Conservation (phyloP, 176 grass and related monocot genomes). For the Paspalum vaginatum region DNA sequence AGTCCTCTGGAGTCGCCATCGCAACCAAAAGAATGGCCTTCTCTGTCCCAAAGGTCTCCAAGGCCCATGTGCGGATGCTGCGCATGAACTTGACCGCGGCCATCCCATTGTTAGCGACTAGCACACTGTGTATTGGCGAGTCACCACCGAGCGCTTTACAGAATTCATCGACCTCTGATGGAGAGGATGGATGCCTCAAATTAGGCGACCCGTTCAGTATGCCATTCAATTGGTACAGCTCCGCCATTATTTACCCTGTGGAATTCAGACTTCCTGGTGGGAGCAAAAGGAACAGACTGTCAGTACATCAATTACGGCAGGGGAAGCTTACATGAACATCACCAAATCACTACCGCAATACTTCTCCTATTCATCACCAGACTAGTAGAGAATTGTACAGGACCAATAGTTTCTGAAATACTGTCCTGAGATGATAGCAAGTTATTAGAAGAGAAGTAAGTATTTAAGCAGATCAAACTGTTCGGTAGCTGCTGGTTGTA, state of each 20-base stretch:
- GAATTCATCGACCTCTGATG: slow-evolving; percentile 72
- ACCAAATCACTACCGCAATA: background rate
- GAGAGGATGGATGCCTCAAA: slow-evolving; percentile 50
- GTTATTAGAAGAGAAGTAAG: background rate
- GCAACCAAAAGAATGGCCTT: slow-evolving; percentile 94
- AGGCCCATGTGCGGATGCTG: slow-evolving; percentile 84
- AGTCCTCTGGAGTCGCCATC: slow-evolving; percentile 96
- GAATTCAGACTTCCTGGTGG: slow-evolving; percentile 50
- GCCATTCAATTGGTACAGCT: slow-evolving; percentile 47
- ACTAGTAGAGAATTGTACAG: background rate
- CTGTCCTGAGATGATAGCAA: background rate
- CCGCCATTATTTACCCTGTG: slow-evolving; percentile 49
- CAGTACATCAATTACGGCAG: background rate
- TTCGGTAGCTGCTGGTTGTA: background rate
- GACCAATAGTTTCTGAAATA: background rate
- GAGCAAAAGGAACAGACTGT: slow-evolving; percentile 1
- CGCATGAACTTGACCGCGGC: slow-evolving; percentile 97
- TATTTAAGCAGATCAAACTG: slow-evolving; percentile 2
- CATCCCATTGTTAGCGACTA: slow-evolving; percentile 99
- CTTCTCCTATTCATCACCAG: slow-evolving; percentile 6
- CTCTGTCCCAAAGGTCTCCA: slow-evolving; percentile 86
- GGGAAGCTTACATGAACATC: background rate
- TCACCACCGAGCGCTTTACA: slow-evolving; percentile 76
- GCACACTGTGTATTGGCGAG: slow-evolving; percentile 82
- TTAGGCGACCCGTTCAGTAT: slow-evolving; percentile 46